These are phyloP conservation scores for Globisporangium sylvaticum DNA, from an alignment of 352 stramenopile species.

Conservation along the genomic window DNA sequence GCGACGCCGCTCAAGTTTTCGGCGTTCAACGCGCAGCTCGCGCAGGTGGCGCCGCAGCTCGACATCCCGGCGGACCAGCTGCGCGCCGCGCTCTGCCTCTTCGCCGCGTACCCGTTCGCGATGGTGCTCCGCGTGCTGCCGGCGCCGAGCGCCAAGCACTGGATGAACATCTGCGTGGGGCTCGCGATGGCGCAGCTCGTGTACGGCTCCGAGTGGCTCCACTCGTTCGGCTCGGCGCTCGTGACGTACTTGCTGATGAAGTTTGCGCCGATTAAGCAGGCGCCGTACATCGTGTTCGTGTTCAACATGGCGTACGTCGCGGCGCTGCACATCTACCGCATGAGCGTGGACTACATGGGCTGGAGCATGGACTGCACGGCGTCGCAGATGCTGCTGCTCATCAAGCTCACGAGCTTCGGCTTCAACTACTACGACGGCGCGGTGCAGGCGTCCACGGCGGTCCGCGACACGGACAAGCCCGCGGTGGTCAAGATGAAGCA, in stretches of 20 bases:
- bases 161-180: conserved; percentile 89
- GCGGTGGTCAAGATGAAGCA: conserved; percentile 27
- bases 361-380: conserved; percentile 86
- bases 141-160: conserved; percentile 81
- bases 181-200: conserved; percentile 95
- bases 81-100: conserved; percentile 86
- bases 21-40: conserved; percentile 44
- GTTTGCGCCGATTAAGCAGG: conserved; percentile 37
- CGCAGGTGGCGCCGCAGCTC: conserved; percentile 24
- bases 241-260: conserved; percentile 85
- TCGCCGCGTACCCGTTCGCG: conserved; percentile 91
- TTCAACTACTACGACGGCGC: conserved; percentile 96
- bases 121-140: conserved; percentile 87
- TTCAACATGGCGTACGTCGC: conserved; percentile 93
- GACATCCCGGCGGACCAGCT: conserved; percentile 60
- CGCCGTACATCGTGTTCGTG: conserved; percentile 86
- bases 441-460: conserved; percentile 23
- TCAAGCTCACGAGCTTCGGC: conserved; percentile 97
- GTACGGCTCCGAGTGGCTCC: conserved; percentile 90
- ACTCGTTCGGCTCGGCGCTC: conserved; percentile 90
- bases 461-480: conserved; percentile 23
- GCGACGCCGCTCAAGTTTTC: conserved; percentile 53
- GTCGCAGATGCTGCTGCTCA: conserved; percentile 92
- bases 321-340: conserved; percentile 91
- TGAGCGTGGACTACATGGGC: conserved; percentile 95